A percentile compares a stretch with the other conserved stretches of the same genome.
phyloP scores from a whole-genome alignment of 2,329 filamentous ascomycete species.

The Microcyclosporella mali region DNA sequence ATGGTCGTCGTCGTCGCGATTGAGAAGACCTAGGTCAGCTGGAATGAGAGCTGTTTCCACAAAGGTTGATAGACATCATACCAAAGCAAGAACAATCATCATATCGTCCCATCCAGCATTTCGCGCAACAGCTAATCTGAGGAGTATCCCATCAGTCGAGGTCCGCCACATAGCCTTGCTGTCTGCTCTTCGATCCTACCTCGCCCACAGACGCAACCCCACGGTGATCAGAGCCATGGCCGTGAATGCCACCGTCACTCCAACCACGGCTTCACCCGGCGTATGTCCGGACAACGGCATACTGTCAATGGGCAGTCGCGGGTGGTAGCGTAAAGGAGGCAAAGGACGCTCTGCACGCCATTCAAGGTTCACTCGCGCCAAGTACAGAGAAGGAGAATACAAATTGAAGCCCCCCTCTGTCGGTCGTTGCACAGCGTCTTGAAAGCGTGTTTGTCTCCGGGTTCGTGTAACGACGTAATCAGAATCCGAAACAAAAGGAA shows the following conservation, averaged over 20 bases:
- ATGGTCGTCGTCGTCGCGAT: constrained; percentile 14
- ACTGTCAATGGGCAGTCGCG: not conserved
- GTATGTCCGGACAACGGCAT: constrained; percentile 13
- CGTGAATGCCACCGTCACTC: constrained; percentile 17
- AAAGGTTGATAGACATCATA: not conserved
- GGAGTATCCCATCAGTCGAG: constrained; percentile 20
- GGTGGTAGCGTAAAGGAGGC: too few species aligned
- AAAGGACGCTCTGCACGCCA: not conserved
- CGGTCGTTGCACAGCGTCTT: not conserved
- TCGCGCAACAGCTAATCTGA: constrained; percentile 11
- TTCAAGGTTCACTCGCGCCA: not conserved
- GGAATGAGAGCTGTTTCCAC: not conserved
- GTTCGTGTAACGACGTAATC: too few species aligned
- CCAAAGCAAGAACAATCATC: constrained; percentile 18
- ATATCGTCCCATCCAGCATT: constrained; percentile 23
- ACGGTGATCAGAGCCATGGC: constrained; percentile 12
- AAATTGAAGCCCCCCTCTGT: not conserved
- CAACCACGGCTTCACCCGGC: constrained; percentile 15
- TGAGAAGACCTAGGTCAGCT: constrained; percentile 9
- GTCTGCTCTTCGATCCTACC: not conserved
- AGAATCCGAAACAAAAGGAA: too few species aligned
- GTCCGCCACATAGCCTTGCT: constrained; percentile 10
- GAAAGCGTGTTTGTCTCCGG: too few species aligned
- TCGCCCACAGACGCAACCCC: constrained; percentile 10
- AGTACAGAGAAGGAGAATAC: too few species aligned